A percentile compares a stretch with the other conserved stretches of the same genome.
phyloP scores from a whole-genome alignment of 1,139 yeast genomes.

The Pichia sp. region DNA sequence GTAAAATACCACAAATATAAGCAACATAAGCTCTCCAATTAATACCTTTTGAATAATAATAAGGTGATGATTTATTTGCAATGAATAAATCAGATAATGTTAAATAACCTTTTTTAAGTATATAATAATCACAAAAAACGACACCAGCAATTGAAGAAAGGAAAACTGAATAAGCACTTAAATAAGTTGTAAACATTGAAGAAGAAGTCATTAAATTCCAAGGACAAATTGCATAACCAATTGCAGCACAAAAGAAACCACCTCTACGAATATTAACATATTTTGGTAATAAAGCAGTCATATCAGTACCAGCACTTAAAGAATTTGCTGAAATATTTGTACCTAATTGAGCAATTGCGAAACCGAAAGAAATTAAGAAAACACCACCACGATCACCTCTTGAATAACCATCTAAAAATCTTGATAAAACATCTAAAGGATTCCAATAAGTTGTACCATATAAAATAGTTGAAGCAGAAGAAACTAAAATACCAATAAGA shows the following conservation, averaged over 20 bases:
- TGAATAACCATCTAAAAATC: conserved; percentile 53
- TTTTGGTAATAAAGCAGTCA: conserved; percentile 78
- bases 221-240: conserved; percentile 79
- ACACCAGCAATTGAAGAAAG: conserved; percentile 84
- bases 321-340: conserved; percentile 88
- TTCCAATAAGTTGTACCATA: conserved; percentile 77
- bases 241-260: conserved; percentile 69
- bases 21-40: conserved; percentile 71
- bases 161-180: conserved; percentile 83
- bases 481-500: conserved; percentile 78
- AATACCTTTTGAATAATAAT: conserved; percentile 58
- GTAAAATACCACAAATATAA: conserved; percentile 67
- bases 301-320: conserved; percentile 84
- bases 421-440: conserved; percentile 69
- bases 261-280: conserved; percentile 79
- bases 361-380: conserved; percentile 69
- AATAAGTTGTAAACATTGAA: conserved; percentile 72
- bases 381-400: conserved; percentile 83
- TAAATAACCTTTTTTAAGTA: conserved; percentile 68
- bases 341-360: conserved; percentile 83
- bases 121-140: conserved; percentile 67
- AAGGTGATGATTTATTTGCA: conserved; percentile 39
- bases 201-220: conserved; percentile 79
- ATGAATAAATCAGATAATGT: conserved; percentile 59
- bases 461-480: conserved; percentile 71